Evolutionary conservation across 2,329 filamentous ascomycete species (phyloP), one percentile per base, ranked within the genome.

Genomic region (Tolypocladium amazonense): DNA sequence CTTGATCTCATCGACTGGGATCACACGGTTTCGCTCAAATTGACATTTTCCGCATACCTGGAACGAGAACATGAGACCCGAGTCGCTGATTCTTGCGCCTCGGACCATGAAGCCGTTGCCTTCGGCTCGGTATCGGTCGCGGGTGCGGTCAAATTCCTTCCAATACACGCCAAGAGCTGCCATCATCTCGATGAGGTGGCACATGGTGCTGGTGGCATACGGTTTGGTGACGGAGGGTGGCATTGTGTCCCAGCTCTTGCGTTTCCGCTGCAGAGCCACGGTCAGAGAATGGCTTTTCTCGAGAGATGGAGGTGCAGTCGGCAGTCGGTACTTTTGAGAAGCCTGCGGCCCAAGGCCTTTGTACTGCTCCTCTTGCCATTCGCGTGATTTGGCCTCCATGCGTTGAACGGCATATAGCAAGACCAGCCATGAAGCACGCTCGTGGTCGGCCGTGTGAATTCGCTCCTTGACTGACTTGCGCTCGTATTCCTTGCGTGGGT

Each of bases 131-230:
- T 83, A 80, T 23, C 77, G 76, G 63, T 83, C 79, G 15, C 70
- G 70, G 11, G 70, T 76, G 39, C 79, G 74, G 64, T 84, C 79
- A 63, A 85, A 85, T 58, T 81, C 79, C 62, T 80, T 81, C 82
- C 82, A 85, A 68, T 85, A 77, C 9, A 85, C 74, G 9, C 82
- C 81, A 20, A 84, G 70, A 60, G 79, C 77, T 5, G 79, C 79
- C 33, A 80, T 74, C 61, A 83, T 78, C 71, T 83, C 81, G 37
- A 84, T 69, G 4, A 83, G 68, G 63, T 83, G 81, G 59, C 77
- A 81, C 61, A 83, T 80, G n/a, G 80, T 79, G 0, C 77, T 82
- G 0, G 78, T 82, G 3, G 79, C 80, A 56, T 81, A 82, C 0
- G 80, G 80, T 41, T 78, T 78, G 41, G 72, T 75, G 56, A 81